phyloP scores from a whole-genome alignment of 305 asterid species.

The Fraxinus platypoda region DNA sequence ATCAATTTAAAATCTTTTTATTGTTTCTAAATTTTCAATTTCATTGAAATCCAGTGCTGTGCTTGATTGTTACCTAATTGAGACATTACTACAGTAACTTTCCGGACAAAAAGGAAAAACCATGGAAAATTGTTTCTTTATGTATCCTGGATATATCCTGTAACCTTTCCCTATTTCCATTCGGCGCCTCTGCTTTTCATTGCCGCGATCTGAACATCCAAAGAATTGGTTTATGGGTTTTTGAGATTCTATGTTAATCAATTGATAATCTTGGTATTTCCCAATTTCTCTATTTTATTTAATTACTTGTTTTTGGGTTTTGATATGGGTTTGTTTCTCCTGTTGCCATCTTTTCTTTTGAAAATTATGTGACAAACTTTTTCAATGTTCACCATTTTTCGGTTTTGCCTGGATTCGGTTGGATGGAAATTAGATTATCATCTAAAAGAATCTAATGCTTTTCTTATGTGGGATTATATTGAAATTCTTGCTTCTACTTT shows the following conservation, averaged over 20 bases:
- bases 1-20: too few relatives aligned
- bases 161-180: background rate
- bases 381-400: background rate
- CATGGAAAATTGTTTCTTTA: background rate
- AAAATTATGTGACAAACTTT: background rate
- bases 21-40: background rate
- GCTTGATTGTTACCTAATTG: background rate
- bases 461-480: background rate
- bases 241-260: background rate
- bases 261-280: background rate
- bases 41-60: background rate
- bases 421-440: background rate
- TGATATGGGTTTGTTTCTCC: background rate
- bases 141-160: background rate
- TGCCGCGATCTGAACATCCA: background rate
- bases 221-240: background rate
- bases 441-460: background rate
- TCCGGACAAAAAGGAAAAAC: background rate
- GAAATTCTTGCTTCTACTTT: background rate
- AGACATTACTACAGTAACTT: background rate
- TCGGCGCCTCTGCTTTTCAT: background rate
- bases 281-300: background rate
- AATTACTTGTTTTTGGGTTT: background rate
- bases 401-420: background rate
- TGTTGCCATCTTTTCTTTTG: background rate